Evolutionary conservation across 148 eudicot genomes (phyloP).

Genomic region (Fagopyrum homotropicum): DNA sequence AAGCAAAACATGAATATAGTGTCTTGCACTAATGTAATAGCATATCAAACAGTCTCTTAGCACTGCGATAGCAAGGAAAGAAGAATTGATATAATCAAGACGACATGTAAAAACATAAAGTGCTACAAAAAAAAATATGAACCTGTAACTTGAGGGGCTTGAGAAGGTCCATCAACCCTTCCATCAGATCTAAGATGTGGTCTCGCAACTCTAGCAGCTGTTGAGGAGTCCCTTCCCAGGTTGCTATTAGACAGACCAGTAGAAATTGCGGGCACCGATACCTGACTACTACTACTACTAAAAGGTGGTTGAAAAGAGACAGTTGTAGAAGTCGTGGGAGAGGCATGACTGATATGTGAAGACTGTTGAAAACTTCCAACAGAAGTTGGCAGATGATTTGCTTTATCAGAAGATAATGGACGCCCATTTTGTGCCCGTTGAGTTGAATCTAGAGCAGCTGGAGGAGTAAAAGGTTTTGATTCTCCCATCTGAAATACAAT

Average conservation of each 20-base stretch:
- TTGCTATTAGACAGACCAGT: slow-evolving; percentile 37
- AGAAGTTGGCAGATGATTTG: slow-evolving; percentile 30
- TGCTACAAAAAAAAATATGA: neutral
- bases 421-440: slow-evolving; percentile 44
- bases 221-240: slow-evolving; percentile 33
- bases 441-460: slow-evolving; percentile 38
- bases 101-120: neutral
- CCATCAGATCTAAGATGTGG: slow-evolving; percentile 46
- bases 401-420: slow-evolving; percentile 45
- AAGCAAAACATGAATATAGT: neutral
- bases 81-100: neutral
- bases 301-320: slow-evolving; percentile 44
- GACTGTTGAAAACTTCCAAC: slow-evolving; percentile 43
- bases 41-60: neutral
- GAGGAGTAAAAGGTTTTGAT: slow-evolving; percentile 46
- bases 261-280: slow-evolving; percentile 32
- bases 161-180: slow-evolving; percentile 47
- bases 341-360: slow-evolving; percentile 35
- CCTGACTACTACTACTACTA: slow-evolving; percentile 28
- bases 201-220: slow-evolving; percentile 44
- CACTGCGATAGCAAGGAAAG: neutral
- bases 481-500: slow-evolving; percentile 56
- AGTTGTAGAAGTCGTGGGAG: slow-evolving; percentile 42
- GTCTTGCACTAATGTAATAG: neutral
- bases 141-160: slow-evolving; percentile 58